Conservation (phyloP, 345 rosid genomes). For the Theobroma cacao region DNA sequence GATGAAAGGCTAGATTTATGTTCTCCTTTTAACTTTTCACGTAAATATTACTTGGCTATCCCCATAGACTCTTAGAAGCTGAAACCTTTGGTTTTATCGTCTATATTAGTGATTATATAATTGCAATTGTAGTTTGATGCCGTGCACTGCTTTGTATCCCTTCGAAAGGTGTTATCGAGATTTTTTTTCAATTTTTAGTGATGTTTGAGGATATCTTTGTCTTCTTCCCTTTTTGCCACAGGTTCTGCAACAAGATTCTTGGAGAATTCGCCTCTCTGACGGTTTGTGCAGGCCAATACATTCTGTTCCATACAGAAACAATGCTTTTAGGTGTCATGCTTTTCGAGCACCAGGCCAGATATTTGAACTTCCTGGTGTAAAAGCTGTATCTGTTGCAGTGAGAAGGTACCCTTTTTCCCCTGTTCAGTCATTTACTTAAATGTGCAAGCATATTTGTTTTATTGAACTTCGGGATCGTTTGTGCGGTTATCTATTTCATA, state of each 20-base stretch:
- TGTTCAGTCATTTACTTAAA: not conserved
- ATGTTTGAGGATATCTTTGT: constrained; percentile 10
- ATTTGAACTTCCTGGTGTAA: constrained; percentile 43
- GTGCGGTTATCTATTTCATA: not conserved
- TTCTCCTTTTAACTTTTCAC: not conserved
- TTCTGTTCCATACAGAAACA: constrained; percentile 33
- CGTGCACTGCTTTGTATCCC: not conserved
- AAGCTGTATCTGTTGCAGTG: constrained; percentile 48
- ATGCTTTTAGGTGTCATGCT: constrained; percentile 53
- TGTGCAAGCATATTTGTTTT: not conserved
- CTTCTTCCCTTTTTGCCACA: constrained; percentile 20
- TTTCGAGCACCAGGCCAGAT: constrained; percentile 39
- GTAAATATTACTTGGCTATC: not conserved
- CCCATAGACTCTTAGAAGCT: not conserved
- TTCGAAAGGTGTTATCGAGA: not conserved
- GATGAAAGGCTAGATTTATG: not conserved
- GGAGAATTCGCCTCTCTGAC: constrained; percentile 32
- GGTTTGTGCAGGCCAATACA: constrained; percentile 35
- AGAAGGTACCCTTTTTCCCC: constrained; percentile 40
- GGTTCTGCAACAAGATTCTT: constrained; percentile 36
- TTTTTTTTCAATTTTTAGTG: not conserved
- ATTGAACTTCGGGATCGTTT: not conserved
- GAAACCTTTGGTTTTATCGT: not conserved
- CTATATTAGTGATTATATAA: not conserved
- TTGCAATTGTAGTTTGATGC: not conserved